Evolutionary conservation across 805 yeast species (phyloP), one percentile per base, ranked within the genome.

Genomic region (Isabelozyma heimii): DNA sequence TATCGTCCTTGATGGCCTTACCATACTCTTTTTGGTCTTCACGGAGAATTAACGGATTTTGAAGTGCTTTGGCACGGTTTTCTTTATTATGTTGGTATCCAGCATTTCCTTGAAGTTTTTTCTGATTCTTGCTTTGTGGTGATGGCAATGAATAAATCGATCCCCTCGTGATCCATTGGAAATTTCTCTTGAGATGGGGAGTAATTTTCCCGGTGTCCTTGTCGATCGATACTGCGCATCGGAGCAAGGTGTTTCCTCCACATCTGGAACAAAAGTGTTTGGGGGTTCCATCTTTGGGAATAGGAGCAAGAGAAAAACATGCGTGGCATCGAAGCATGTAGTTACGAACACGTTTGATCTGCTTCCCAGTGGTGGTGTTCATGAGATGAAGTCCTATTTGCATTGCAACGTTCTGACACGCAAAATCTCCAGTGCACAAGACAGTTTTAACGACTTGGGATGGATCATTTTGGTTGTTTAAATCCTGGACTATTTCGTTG

Each of bases 261-360:
- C 99, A 94, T 46, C 83, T 80, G 13, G 97, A 88, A 67, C 99
- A 94, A 73, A 94, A 94, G 67, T 91, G 97, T 59, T 82, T 82
- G 42, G 91, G 83, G 40, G 77, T 79, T 2, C 91, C 91, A 53
- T 81, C 79, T 59, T 84, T 87, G 26, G 92, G 89, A 48, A 89
- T 76, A 7, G 96, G 91, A 12, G 85, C 72, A 64, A 94, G 75
- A 50, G 80, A 75, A 81, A 94, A 94, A 72, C 99, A 94, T 0
- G 97, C 99, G 67, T 94, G 97, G 67, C 99, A 94, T 69, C 99
- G 79, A 62, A 89, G 79, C 97, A 92, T 92, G 66, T 89, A 91
- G 72, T 87, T 89, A 65, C 96, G 80, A 33, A 94, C 87, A 64
- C 89, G 82, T 56, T 82, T 86, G 68, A 94, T 91, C 59, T 85